These are phyloP conservation scores for Colletotrichum paranaense DNA, from an alignment of 2,329 filamentous ascomycete genomes.

Conservation along the genomic window DNA sequence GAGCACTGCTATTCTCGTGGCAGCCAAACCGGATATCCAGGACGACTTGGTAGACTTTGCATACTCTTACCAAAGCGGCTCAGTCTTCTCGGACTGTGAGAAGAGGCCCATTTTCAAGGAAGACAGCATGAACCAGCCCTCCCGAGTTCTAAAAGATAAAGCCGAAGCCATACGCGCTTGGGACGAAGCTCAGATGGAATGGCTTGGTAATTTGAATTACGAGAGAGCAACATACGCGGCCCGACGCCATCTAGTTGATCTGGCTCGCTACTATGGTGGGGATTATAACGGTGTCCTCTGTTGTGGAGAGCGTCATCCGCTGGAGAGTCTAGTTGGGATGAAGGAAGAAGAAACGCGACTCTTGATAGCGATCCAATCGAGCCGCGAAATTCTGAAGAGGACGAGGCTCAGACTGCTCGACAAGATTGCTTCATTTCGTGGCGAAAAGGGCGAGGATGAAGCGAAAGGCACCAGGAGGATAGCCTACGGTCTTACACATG, in stretches of 20 bases:
- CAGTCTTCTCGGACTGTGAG: background rate
- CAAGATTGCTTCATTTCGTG: too few species aligned
- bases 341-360: too few species aligned
- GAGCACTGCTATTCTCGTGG: too few species aligned
- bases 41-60: background rate
- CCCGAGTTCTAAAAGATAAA: background rate
- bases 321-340: too few species aligned
- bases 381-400: too few species aligned
- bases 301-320: background rate
- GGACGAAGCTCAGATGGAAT: background rate
- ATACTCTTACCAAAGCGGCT: background rate
- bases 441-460: too few species aligned
- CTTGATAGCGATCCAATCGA: too few species aligned
- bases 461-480: too few species aligned
- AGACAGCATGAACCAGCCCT: background rate
- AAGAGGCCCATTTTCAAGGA: background rate
- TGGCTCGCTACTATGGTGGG: background rate
- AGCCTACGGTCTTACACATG: too few species aligned
- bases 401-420: too few species aligned
- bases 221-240: background rate
- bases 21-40: too few species aligned
- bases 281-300: background rate
- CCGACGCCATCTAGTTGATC: background rate
- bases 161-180: background rate
- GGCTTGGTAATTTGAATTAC: background rate